A percentile compares a stretch with the other conserved stretches of the same genome.
Conservation (phyloP, 495 filamentous ascomycete genomes). For the Neurospora tetraspora region DNA sequence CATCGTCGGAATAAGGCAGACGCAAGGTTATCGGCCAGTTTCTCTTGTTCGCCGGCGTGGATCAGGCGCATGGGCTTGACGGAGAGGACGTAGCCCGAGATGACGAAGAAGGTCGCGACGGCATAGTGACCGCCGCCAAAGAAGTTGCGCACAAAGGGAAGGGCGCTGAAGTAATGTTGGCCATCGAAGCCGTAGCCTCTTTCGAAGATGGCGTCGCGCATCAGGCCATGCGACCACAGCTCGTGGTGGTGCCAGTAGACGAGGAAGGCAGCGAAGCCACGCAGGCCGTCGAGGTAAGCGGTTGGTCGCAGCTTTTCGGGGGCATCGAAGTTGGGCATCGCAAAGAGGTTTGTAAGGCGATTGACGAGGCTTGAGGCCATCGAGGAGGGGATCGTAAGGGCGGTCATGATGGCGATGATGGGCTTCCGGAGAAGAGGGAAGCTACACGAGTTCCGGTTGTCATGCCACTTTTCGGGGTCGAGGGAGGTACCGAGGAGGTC, state of each 20-base stretch:
- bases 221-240: constrained; percentile 24
- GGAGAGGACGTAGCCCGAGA: constrained; percentile 43
- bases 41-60: constrained; percentile 33
- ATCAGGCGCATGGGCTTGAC: constrained; percentile 39
- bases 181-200: constrained; percentile 22
- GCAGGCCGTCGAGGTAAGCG: constrained; percentile 37
- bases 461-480: background rate
- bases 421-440: background rate
- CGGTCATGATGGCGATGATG: background rate
- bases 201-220: constrained; percentile 21
- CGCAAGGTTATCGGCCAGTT: constrained; percentile 20
- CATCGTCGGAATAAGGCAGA: constrained; percentile 27
- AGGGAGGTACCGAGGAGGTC: background rate
- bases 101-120: constrained; percentile 42
- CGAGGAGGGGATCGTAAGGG: background rate
- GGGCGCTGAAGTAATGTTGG: constrained; percentile 30
- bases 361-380: background rate
- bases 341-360: background rate
- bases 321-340: background rate
- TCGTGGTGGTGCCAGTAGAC: constrained; percentile 40
- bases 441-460: background rate
- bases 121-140: constrained; percentile 40
- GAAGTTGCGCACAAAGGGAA: constrained; percentile 28
- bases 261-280: constrained; percentile 37
- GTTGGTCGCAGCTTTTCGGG: constrained; percentile 25